Base-by-base conservation (phyloP, 106 monocot species). In the Hemerocallis citrina region DNA sequence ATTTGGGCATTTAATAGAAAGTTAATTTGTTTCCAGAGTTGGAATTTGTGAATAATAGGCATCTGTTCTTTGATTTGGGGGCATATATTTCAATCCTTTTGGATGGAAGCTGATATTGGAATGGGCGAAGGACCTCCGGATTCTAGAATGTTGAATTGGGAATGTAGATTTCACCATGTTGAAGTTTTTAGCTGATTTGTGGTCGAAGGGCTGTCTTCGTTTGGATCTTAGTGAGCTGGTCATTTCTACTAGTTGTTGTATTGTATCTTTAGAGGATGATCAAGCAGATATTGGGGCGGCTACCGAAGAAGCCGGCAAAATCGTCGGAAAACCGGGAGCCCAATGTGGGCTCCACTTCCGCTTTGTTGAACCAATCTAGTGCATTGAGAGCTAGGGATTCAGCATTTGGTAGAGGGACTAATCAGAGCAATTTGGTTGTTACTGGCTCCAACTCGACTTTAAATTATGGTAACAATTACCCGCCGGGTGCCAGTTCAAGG, bases 201-300 rank as follows among this genome's bases (percentile, higher is more conserved):
- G n/a, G n/a, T n/a, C n/a, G n/a, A n/a, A n/a, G n/a, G n/a, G n/a
- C n/a, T n/a, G n/a, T 22, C 22, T 19, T 14, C 8, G 49, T 21
- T 49, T 49, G 7, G 21, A 49, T 7, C 22, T n/a, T 49, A 19
- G 22, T 21, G 17, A 14, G 15, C 12, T 44, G 17, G 43, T 12
- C 43, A 44, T 17, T 14, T 44, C 12, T 44, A 44, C 15, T 19
- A 49, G 7, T 21, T 49, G 15, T 11, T 28, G 30, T 54, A 54
- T 27, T 29, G 54, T 8, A 28, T 54, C 29, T 7, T 29, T 7
- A 13, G 31, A 63, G 45, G 14, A 63, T 63, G 63, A 63, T 63
- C 46, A 63, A 63, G 63, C 63, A 63, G 40, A 63, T 63, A 63
- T 30, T 63, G 44, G 40, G 40, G 6, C 63, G 43, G 8, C 63